These are phyloP conservation scores for Penicillium rolfsii DNA, from an alignment of 2,329 filamentous ascomycete species.

Conservation along the genomic window DNA sequence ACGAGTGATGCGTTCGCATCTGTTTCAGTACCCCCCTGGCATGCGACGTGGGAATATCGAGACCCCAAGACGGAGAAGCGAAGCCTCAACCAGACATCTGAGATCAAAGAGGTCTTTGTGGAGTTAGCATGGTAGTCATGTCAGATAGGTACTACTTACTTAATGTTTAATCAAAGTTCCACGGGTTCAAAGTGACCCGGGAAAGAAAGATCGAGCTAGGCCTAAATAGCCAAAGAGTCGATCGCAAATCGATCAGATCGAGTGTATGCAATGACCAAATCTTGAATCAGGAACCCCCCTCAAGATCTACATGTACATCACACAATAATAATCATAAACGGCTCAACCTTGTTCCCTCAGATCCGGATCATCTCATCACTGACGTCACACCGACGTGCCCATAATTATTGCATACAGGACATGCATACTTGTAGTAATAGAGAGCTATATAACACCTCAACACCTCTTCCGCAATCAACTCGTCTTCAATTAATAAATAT, in stretches of 20 bases:
- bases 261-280: conserved; percentile 3
- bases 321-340: not conserved
- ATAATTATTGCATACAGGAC: conserved; percentile 8
- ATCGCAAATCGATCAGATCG: conserved; percentile 7
- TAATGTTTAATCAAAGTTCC: not conserved
- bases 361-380: conserved; percentile 27
- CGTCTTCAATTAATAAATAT: too few relatives aligned
- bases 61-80: not conserved
- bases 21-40: not conserved
- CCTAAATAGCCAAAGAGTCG: not conserved
- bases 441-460: not conserved
- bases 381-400: conserved; percentile 33
- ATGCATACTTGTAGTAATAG: not conserved
- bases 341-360: not conserved
- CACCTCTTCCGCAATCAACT: not conserved
- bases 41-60: not conserved
- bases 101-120: not conserved
- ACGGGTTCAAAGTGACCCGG: not conserved
- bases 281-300: not conserved
- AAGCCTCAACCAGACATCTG: not conserved
- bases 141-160: not conserved
- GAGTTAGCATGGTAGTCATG: too few relatives aligned
- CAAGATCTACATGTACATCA: not conserved
- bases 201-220: not conserved
- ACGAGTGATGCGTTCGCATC: not conserved